Base-by-base conservation (phyloP, 805 yeast genomes). In the Starmerella ratchasimensis region DNA sequence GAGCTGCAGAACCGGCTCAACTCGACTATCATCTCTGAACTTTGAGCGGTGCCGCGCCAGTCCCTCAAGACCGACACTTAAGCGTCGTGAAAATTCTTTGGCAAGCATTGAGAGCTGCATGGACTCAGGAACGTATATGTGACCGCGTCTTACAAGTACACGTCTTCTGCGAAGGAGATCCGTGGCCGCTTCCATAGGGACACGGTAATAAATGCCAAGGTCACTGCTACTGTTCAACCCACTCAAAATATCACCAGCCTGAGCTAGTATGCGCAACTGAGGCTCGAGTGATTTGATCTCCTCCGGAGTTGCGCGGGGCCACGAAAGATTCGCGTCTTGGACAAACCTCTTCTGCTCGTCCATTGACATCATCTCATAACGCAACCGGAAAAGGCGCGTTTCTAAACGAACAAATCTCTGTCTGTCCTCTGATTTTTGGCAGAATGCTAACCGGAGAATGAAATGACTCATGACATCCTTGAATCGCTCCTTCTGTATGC, bases 401-500 rank as follows among this genome's bases (percentile, higher is more conserved):
- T 90, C 99, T 23, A 84, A 74, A 47, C 73, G 70, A 23, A 81
- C 64, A 51, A 90, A 88, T 53, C 88, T 72, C 25, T 68, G 71
- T 44, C 96, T 69, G 34, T 86, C 66, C 42, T 88, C 97, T 34
- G 80, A 81, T 3, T 54, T 49, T 45, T 93, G 74, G 54, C 96
- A 81, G 55, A 90, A 90, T 32, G 93, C 94, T 28, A 90, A 65
- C 38, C 96, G 67, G 45, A 90, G 61, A 25, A 88, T 86, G 55
- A 64, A 90, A 60, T 90, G 99, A 5, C 94, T 80, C 56, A 81
- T 83, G 52, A 83, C 88, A 59, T 90, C 99, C 55, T 88, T 88
- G 46, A 70, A 70, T 48, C 93, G 72, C 53, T 82, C 93, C 11
- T 17, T 27, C 17, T 36, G 41, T 2, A 33, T 21, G 3, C n/a